Base-by-base conservation (phyloP, 495 filamentous ascomycete genomes). In the Talaromyces adpressus region DNA sequence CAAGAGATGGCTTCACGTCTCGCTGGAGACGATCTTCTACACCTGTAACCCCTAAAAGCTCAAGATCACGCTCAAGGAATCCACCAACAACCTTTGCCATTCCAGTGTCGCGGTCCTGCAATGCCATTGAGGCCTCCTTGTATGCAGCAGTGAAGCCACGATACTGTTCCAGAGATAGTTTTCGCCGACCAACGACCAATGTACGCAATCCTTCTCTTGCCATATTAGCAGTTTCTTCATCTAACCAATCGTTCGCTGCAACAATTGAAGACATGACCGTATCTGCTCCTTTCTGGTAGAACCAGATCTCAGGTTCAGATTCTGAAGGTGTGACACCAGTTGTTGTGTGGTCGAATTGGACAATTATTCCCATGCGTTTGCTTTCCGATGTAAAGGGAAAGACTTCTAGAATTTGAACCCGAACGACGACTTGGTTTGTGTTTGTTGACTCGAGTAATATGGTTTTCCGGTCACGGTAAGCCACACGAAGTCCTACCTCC, bases 181-280 rank as follows among this genome's bases (percentile, higher is more conserved):
- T 86, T 72, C 92, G 96, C 51, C 95, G 81, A 41, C 95, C 95
- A 16, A 99, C 87, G 9, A 99, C 95, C 8, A 99, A 82, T 6
- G 95, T 99, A 20, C 95, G 87, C 57, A 99, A 79, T 23, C 95
- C 95, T 77, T 99, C 95, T 20, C 95, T 85, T 3, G 95, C 95
- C 95, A 99, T 98, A 69, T 99, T 99, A 2, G 91, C 90, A 2
- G 93, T 97, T 72, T 99, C 95, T 69, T 99, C 95, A 63, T 98
- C 95, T 3, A 99, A 84, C 95, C 95, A 99, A 79, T 98, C 94
- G 70, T 97, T 97, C 12, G 91, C 83, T 14, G 88, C 90, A 29
- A 99, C 95, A 65, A 99, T 98, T 12, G 89, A 82, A 16, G 86
- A 81, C 95, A 99, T 99, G 52, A 98, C 92, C 0, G 95, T 98